Base-by-base conservation (phyloP, 2,329 filamentous ascomycete species). In the Curvularia verruculosa region DNA sequence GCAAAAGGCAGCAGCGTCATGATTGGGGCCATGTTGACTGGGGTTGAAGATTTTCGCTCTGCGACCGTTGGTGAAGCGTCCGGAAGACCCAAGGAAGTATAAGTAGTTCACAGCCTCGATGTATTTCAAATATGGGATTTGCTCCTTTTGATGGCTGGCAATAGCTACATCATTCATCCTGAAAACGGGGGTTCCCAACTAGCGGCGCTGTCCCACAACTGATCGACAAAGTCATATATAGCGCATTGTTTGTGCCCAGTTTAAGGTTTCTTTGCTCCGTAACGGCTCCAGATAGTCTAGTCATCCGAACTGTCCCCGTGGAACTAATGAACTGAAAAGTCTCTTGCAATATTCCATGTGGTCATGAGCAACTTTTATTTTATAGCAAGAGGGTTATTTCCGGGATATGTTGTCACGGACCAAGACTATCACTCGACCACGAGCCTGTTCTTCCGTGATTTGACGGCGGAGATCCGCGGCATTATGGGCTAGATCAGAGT, bases 1-100 rank as follows among this genome's bases (percentile, higher is more conserved):
- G 69, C 40, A 3, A 69, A 59, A 40, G 61, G 36, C 28, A 49
- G 37, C 5, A 70, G 8, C n/a, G 54, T 39, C 31, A 47, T 63
- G 44, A 64, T 24, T 18, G 47, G 40, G 29, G 59, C 48, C 64
- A 67, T 66, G 18, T 21, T 47, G 23, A 12, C 24, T 31, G 7
- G 12, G 24, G 28, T n/a, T 18, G 19, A 15, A 21, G 18, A 21
- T 15, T 40, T 12, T 3, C 3, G 15, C 8, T 23, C 5, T 2
- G 23, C 26, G 23, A n/a, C 15, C 18, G 40, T 43, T 5, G 23
- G 15, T 5, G 26, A 18, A 5, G n/a, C 15, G 3, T 24, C 6
- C 7, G 21, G 8, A 43, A 43, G 24, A 26, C 13, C 21, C 3
- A n/a, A 9, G 39, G 21, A n/a, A n/a, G 21, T 41, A 41, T n/a